Conservation (phyloP, 2,329 filamentous ascomycete species). For the Verticillium albo-atrum region DNA sequence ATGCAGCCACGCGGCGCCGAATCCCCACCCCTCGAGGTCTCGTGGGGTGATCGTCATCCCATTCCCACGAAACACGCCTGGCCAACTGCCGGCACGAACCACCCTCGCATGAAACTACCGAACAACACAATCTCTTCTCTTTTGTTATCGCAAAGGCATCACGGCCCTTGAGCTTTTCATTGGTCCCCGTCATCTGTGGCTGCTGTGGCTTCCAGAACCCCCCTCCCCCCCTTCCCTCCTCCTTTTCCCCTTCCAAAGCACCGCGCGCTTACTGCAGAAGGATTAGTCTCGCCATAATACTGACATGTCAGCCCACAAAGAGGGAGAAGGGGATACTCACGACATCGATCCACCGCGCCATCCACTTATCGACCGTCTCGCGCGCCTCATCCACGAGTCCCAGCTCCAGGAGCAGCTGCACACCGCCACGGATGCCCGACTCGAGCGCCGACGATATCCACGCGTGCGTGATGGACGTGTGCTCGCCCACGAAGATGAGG, state of each 20-base stretch:
- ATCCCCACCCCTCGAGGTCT: neutral
- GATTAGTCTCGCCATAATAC: neutral
- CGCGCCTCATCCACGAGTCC: slow-evolving; percentile 69
- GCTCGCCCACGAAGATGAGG: slow-evolving; percentile 62
- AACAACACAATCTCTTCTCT: too few relatives aligned
- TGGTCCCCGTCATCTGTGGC: neutral
- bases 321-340: slow-evolving; percentile 10
- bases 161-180: neutral
- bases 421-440: slow-evolving; percentile 59
- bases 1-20: neutral
- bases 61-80: neutral
- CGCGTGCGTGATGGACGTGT: slow-evolving; percentile 67
- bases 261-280: neutral
- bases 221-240: neutral
- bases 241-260: neutral
- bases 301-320: neutral
- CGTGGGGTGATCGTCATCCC: neutral
- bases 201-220: neutral
- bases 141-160: neutral
- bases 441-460: slow-evolving; percentile 67
- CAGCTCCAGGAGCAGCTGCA: slow-evolving; percentile 59
- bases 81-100: neutral
- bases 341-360: slow-evolving; percentile 61
- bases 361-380: slow-evolving; percentile 58
- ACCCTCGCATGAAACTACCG: too few relatives aligned